Percentiles rank a stretch among this genome's conserved stretches.
Evolutionary conservation across 306 rosid genomes (phyloP).

Genomic region (Casuarina cunninghamiana): DNA sequence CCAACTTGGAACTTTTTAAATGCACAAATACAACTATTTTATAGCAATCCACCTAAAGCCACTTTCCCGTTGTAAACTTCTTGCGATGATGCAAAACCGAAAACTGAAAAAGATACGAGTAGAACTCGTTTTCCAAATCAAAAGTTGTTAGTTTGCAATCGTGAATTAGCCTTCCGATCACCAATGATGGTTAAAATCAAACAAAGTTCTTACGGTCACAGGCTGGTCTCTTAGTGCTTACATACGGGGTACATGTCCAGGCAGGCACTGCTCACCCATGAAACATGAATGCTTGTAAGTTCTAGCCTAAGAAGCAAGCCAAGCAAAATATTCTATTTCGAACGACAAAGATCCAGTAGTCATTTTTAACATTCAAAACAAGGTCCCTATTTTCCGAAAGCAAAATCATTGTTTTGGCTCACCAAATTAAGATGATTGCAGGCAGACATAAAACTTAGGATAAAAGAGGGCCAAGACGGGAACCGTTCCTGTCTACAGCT

Average conservation of each 20-base stretch:
- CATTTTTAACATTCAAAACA: background rate
- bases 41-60: background rate
- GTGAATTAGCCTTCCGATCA: too few relatives aligned
- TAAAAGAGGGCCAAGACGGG: background rate
- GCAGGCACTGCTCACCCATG: background rate
- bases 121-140: too few relatives aligned
- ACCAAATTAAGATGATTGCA: background rate
- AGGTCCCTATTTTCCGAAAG: background rate
- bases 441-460: background rate
- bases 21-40: too few relatives aligned
- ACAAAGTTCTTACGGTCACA: background rate
- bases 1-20: too few relatives aligned
- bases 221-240: background rate
- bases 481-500: conserved; percentile 22
- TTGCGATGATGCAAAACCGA: background rate
- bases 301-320: background rate
- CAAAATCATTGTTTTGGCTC: background rate
- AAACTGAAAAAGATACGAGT: too few relatives aligned
- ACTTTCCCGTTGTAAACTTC: background rate
- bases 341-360: background rate
- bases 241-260: background rate
- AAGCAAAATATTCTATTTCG: background rate
- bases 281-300: background rate
- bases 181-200: too few relatives aligned
- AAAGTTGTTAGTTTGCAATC: too few relatives aligned